Conservation (phyloP, 139 green algal genomes). For the Astrephomene gubernaculifera region DNA sequence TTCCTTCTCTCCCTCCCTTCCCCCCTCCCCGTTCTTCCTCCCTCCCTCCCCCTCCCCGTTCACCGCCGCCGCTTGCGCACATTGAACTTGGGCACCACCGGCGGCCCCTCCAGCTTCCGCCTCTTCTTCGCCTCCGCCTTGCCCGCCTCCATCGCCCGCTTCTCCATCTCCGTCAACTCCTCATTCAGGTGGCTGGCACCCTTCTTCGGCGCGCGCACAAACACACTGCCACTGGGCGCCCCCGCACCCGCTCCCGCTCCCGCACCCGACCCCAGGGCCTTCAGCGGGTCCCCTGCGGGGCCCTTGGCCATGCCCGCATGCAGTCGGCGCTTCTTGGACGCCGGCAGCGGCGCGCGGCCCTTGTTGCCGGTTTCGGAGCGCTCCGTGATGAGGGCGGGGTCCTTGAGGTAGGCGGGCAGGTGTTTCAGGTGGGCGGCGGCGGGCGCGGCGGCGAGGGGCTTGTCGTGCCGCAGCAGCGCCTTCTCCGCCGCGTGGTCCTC, state of each 20-base stretch:
- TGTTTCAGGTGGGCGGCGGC: slow-evolving; percentile 81
- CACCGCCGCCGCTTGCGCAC: slow-evolving; percentile 39
- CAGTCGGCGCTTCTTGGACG: slow-evolving; percentile 24
- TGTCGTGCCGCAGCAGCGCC: slow-evolving; percentile 88
- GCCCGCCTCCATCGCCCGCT: slow-evolving; percentile 24
- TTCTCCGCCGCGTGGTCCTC: slow-evolving; percentile 84
- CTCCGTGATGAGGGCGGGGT: slow-evolving; percentile 39
- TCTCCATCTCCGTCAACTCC: slow-evolving; percentile 61
- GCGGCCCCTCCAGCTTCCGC: slow-evolving; percentile 33
- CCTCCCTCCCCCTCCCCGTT: not conserved
- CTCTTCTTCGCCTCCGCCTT: slow-evolving; percentile 53
- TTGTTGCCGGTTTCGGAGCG: slow-evolving; percentile 22
- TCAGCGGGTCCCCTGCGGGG: slow-evolving; percentile 41
- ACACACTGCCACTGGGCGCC: slow-evolving; percentile 43
- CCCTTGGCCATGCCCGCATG: not conserved
- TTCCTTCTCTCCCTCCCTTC: no score
- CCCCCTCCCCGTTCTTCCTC: not conserved
- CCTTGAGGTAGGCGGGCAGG: slow-evolving; percentile 82
- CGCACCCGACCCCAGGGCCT: slow-evolving; percentile 26
- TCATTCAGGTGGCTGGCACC: slow-evolving; percentile 41
- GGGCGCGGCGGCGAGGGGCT: slow-evolving; percentile 67
- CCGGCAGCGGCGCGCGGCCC: not conserved
- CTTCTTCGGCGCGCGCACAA: slow-evolving; percentile 51
- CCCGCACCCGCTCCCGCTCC: no score
- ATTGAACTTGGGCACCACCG: slow-evolving; percentile 24